phyloP scores from a whole-genome alignment of 495 filamentous ascomycete species.

The Talaromyces nanjingensis region DNA sequence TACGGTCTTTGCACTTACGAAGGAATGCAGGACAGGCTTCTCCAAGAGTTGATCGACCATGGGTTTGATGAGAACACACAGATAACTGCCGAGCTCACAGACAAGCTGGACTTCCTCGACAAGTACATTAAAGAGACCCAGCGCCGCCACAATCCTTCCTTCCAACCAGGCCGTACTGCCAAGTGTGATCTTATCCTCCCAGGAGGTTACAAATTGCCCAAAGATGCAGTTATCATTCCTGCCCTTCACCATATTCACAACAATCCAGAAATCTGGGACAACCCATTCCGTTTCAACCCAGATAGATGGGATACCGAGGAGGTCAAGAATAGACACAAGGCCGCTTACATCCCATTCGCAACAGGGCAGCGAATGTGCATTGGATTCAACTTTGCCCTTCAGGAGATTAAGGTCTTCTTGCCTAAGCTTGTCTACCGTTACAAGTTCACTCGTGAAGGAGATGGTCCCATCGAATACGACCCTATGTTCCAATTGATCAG shows the following conservation, averaged over 20 bases:
- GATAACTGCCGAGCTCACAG: constrained; percentile 31
- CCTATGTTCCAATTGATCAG: constrained; percentile 50
- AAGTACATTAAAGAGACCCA: constrained; percentile 53
- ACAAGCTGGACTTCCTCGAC: constrained; percentile 40
- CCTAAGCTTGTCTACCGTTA: constrained; percentile 47
- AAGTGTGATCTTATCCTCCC: constrained; percentile 45
- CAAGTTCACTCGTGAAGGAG: constrained; percentile 34
- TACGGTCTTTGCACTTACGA: constrained; percentile 42
- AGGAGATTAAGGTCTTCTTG: constrained; percentile 46
- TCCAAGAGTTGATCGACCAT: constrained; percentile 48
- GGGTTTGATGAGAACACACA: constrained; percentile 29
- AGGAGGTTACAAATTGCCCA: constrained; percentile 46
- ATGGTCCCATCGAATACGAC: constrained; percentile 46
- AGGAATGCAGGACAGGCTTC: constrained; percentile 42
- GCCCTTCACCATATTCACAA: constrained; percentile 46
- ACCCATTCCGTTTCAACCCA: constrained; percentile 45
- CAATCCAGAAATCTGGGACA: constrained; percentile 43
- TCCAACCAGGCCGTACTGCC: constrained; percentile 47
- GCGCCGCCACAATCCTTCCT: constrained; percentile 47
- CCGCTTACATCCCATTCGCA: constrained; percentile 46
- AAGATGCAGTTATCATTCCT: constrained; percentile 39
- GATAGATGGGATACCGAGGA: constrained; percentile 47
- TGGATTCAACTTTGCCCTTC: constrained; percentile 52
- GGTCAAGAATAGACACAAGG: constrained; percentile 36
- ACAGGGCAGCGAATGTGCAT: constrained; percentile 45